Percentiles rank a stretch among this genome's conserved stretches.
phyloP scores from a whole-genome alignment of 23 red algal genomes.

The Gracilaria vermiculophylla region DNA sequence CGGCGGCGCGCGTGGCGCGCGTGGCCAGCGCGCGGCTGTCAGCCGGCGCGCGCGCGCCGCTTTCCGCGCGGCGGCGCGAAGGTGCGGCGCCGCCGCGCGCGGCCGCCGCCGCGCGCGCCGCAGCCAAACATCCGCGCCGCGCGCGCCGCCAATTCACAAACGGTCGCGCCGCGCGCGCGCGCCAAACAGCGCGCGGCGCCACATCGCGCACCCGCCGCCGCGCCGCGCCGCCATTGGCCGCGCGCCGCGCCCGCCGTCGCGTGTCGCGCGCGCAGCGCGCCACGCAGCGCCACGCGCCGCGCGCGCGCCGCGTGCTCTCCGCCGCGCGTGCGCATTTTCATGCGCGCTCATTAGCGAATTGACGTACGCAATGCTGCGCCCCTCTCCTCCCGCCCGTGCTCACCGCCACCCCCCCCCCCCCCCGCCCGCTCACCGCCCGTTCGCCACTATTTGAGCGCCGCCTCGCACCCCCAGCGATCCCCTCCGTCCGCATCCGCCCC shows the following conservation, averaged over 20 bases:
- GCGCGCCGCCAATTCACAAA: no score
- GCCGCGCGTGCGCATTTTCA: background rate
- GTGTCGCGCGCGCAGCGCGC: no score
- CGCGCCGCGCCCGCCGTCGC: no score
- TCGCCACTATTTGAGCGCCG: constrained; percentile 8
- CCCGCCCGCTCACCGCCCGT: background rate
- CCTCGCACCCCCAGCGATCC: no score
- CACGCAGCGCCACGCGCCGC: background rate
- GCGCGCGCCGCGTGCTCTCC: background rate
- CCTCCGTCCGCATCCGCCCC: background rate
- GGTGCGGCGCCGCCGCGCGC: no score
- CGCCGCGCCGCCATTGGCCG: no score
- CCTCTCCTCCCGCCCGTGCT: background rate
- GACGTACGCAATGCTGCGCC: background rate
- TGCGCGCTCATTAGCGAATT: background rate
- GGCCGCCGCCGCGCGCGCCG: no score
- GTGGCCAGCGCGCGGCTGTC: background rate
- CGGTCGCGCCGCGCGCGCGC: no score
- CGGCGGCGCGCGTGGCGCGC: background rate
- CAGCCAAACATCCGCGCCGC: no score
- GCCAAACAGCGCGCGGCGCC: no score
- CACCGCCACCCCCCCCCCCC: background rate
- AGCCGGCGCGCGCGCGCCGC: background rate
- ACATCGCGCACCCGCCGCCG: no score
- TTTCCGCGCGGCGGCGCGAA: no score